These are phyloP conservation scores for Coelastrella sp. DNA, from an alignment of 139 green algal species.

Conservation along the genomic window DNA sequence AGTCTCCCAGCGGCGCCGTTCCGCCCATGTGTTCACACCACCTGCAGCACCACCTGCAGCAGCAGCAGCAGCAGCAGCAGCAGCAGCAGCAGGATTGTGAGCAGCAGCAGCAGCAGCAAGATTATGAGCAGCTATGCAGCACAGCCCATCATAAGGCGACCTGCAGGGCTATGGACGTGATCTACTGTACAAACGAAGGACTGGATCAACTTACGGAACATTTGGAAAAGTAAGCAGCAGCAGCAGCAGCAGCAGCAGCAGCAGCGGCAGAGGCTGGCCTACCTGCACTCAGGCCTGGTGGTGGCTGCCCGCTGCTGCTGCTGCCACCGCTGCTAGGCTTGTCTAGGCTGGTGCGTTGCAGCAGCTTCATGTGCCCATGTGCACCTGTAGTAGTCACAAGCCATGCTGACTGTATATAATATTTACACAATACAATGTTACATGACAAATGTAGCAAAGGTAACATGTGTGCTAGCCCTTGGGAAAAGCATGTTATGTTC, in stretches of 20 bases:
- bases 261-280: not conserved
- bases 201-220: no score
- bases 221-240: not conserved
- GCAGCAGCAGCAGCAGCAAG: slow-evolving; percentile 12
- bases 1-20: not conserved
- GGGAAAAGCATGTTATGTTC: no score
- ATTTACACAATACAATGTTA: not conserved
- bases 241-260: not conserved
- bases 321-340: slow-evolving; percentile 4
- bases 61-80: not conserved
- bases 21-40: not conserved
- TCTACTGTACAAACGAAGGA: no score
- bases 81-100: no score
- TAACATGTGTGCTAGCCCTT: not conserved
- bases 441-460: not conserved
- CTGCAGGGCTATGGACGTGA: no score
- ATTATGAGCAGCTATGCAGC: no score
- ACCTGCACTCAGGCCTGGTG: not conserved
- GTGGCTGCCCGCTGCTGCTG: not conserved
- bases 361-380: not conserved
- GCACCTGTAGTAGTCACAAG: not conserved
- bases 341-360: not conserved
- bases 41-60: not conserved
- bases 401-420: not conserved
- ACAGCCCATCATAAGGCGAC: no score